Conservation (phyloP, 106 monocot species). For the Alisma plantagoaquatica region DNA sequence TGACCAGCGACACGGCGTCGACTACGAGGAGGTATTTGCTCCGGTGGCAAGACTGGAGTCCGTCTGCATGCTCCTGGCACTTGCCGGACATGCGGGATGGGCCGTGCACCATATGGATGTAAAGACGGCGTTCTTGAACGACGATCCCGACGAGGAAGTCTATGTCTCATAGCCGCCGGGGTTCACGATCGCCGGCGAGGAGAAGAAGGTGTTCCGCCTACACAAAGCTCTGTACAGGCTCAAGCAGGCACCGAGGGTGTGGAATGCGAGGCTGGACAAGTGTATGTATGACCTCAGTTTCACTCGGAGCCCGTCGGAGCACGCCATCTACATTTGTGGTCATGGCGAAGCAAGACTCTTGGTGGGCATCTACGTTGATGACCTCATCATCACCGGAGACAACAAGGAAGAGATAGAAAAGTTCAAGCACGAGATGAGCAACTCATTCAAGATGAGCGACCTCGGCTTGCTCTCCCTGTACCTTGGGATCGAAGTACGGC, state of each 20-base stretch:
- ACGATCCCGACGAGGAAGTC: neutral
- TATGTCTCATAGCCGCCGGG: too few species aligned
- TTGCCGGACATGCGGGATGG: neutral
- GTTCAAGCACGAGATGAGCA: neutral
- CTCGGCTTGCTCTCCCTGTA: too few species aligned
- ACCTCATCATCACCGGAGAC: too few species aligned
- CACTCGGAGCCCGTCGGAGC: too few species aligned
- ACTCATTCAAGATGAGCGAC: too few species aligned
- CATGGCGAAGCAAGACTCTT: too few species aligned
- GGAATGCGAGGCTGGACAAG: neutral
- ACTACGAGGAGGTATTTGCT: too few species aligned
- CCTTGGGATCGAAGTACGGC: too few species aligned
- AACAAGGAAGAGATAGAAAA: neutral
- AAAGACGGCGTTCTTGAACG: neutral
- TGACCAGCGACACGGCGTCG: neutral
- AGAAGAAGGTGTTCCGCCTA: neutral
- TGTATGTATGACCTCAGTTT: too few species aligned
- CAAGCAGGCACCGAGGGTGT: too few species aligned
- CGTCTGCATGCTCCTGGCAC: neutral
- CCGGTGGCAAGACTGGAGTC: neutral
- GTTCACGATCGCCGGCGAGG: neutral
- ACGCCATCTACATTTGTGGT: too few species aligned
- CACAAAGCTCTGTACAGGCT: too few species aligned
- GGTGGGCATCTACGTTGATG: neutral
- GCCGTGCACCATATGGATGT: constrained; percentile 5